Percentiles rank a stretch among this genome's conserved stretches.
Conservation (phyloP, 768 basidiomycete species). For the Trametes meyenii region DNA sequence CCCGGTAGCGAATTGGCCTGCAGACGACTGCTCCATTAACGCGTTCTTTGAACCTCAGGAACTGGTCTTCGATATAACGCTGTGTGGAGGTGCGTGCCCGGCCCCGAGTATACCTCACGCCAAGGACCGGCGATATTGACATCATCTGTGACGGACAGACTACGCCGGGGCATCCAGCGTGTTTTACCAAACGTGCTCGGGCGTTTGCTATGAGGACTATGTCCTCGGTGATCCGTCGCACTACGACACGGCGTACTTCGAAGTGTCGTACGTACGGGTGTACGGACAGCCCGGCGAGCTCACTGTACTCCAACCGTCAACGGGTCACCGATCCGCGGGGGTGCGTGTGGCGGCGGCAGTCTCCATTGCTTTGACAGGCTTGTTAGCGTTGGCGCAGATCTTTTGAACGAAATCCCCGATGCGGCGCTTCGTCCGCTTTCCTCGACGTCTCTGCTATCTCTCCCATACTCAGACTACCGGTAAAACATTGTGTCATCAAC, state of each 20-base stretch:
- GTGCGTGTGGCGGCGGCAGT: constrained; percentile 4
- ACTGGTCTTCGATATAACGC: constrained; percentile 74
- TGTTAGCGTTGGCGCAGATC: constrained; percentile 7
- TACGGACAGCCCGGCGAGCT: constrained; percentile 33
- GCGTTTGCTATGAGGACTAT: constrained; percentile 71
- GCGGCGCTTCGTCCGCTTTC: background rate
- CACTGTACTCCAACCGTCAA: constrained; percentile 29
- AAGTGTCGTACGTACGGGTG: constrained; percentile 47
- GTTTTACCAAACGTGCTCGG: constrained; percentile 63
- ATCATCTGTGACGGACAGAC: constrained; percentile 21
- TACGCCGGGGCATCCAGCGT: constrained; percentile 52
- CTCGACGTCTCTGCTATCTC: background rate
- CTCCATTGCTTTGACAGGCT: constrained; percentile 2
- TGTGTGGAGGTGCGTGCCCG: constrained; percentile 56
- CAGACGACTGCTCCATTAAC: constrained; percentile 54
- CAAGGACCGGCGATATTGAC: constrained; percentile 3
- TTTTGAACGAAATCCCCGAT: background rate
- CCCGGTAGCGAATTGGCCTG: constrained; percentile 72
- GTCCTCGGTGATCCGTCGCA: constrained; percentile 63
- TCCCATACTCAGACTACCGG: background rate
- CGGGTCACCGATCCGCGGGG: constrained; percentile 22
- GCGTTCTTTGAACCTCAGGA: constrained; percentile 63
- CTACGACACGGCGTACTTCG: constrained; percentile 73
- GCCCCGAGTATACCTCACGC: constrained; percentile 25
- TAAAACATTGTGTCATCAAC: too few species aligned